A percentile compares a stretch with the other conserved stretches of the same genome.
Conservation (phyloP, 306 rosid species). For the Quercus engelmannii region DNA sequence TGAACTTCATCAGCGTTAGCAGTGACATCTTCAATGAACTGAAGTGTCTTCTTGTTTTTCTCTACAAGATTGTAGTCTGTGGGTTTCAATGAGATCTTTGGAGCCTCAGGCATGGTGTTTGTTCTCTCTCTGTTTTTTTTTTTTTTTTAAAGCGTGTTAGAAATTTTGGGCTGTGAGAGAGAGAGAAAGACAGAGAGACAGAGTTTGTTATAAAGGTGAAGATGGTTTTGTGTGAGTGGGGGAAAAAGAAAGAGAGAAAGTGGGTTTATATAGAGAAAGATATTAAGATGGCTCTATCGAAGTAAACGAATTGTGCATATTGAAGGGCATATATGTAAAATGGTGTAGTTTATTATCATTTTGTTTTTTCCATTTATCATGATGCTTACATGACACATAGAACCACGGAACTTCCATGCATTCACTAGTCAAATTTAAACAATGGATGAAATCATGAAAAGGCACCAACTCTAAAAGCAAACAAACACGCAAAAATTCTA, state of each 20-base stretch:
- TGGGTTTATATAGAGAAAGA: constrained; percentile 55
- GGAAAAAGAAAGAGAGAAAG: constrained; percentile 32
- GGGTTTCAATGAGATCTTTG: constrained; percentile 28
- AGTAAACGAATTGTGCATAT: not conserved
- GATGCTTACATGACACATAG: constrained; percentile 22
- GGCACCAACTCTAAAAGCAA: not conserved
- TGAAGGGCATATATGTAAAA: constrained; percentile 35
- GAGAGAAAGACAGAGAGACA: constrained; percentile 10
- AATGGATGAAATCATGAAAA: not conserved
- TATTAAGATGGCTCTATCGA: constrained; percentile 39
- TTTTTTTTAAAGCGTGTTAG: not conserved
- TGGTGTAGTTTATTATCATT: not conserved
- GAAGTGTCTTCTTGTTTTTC: constrained; percentile 47
- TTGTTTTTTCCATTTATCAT: not conserved
- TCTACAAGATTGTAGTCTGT: constrained; percentile 32
- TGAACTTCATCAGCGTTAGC: constrained; percentile 58
- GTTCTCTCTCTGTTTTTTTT: not conserved
- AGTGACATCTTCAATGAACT: constrained; percentile 70
- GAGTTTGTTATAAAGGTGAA: constrained; percentile 19
- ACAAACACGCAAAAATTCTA: not conserved
- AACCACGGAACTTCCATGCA: constrained; percentile 38
- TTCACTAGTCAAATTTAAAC: constrained; percentile 21
- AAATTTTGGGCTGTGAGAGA: not conserved
- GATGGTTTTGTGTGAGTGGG: constrained; percentile 49
- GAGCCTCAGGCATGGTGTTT: constrained; percentile 84